Base-by-base conservation (phyloP, 2,329 filamentous ascomycete genomes). In the Fusarium mexicanum region DNA sequence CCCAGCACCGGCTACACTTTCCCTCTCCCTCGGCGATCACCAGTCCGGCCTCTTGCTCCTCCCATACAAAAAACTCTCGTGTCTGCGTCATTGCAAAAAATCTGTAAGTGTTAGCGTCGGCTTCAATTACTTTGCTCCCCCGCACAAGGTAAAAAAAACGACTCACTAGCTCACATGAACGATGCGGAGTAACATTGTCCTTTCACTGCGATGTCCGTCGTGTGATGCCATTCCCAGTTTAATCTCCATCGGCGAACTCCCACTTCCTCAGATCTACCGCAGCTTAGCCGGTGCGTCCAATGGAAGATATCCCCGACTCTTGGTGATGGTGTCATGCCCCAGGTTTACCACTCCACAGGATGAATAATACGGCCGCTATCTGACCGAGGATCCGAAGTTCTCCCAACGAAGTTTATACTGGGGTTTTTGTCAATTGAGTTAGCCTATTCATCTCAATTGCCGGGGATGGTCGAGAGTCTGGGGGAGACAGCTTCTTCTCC, bases 331-430 rank as follows among this genome's bases (percentile, higher is more conserved):
- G 68, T 68, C 61, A 62, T 61, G 54, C 37, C 57, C 43, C 57
- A 65, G 67, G 51, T 58, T 44, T 57, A 37, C 67, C 67, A 67
- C 38, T n/a, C 66, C 64, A 67, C 61, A 46, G 65, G 12, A 50
- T 64, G 47, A 50, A 58, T 64, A 77, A 71, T 78, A 77, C 65
- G 72, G 61, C 76, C 76, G 76, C 22, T 51, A 64, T 77, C 67
- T 61, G 64, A 71, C 76, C 76, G 76, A 76, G 57, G 10, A 43
- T 9, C 76, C 69, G 74, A 64, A 37, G 51, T 72, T 77, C 64
- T 75, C 18, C 67, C 74, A 54, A 24, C 12, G 24, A 26, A 10
- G 4, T 22, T 51, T 38, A 47, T 54, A 35, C 29, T 13, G 8
- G 18, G 14, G 0, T 35, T 11, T 18, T 17, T 14, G 22, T 55